A percentile compares a stretch with the other conserved stretches of the same genome.
These are phyloP conservation scores for Trichosporon ovoides DNA, from an alignment of 1,284 basidiomycete genomes.

Conservation along the genomic window DNA sequence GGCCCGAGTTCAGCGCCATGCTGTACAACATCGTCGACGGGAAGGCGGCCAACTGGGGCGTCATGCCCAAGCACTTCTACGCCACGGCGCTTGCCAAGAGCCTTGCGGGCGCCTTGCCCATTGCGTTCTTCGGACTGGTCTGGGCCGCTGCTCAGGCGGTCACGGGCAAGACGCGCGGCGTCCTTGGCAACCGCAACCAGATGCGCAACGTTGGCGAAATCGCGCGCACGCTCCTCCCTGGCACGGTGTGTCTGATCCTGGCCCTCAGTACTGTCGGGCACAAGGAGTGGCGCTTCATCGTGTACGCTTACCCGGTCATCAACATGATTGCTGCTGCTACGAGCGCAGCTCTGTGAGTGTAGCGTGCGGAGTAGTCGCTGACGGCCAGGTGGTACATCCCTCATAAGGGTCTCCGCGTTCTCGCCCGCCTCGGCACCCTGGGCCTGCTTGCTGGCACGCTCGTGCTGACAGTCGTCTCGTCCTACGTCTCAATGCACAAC, in stretches of 20 bases:
- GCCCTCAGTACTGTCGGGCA: conserved; percentile 65
- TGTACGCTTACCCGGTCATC: conserved; percentile 76
- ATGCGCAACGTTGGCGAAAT: conserved; percentile 19
- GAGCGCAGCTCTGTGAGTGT: conserved; percentile 23
- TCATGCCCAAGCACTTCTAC: conserved; percentile 69
- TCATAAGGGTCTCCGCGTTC: background rate
- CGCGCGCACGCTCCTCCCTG: conserved; percentile 38
- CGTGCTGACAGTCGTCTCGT: conserved; percentile 55
- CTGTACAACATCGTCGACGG: conserved; percentile 85
- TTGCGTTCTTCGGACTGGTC: conserved; percentile 56
- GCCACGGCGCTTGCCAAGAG: conserved; percentile 72
- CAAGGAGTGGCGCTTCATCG: conserved; percentile 88
- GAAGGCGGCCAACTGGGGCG: conserved; percentile 87
- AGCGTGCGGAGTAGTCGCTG: background rate
- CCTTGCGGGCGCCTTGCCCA: conserved; percentile 61
- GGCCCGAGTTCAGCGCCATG: conserved; percentile 79
- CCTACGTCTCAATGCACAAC: conserved; percentile 64
- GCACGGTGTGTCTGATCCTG: conserved; percentile 57
- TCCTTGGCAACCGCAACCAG: conserved; percentile 10
- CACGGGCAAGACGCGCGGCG: background rate
- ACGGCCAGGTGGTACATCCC: conserved; percentile 20
- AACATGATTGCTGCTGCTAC: conserved; percentile 74
- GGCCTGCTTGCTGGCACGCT: conserved; percentile 55
- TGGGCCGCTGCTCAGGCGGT: conserved; percentile 25
- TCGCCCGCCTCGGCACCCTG: conserved; percentile 44